phyloP scores from a whole-genome alignment of 179 eudicot species.

The Silene coronaria region DNA sequence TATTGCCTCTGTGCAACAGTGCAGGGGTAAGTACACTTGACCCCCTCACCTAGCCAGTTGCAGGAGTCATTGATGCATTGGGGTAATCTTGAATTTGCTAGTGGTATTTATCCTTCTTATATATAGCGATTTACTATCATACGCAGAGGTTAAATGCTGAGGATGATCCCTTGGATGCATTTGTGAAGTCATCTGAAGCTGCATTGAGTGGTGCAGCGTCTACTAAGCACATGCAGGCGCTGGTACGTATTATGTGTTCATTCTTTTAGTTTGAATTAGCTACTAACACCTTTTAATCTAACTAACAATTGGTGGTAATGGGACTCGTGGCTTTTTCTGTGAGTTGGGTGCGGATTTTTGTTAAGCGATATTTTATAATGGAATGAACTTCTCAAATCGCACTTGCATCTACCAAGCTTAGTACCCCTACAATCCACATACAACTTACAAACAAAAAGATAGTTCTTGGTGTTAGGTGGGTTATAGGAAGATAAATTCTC shows the following conservation, averaged over 20 bases:
- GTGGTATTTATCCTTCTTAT: conserved; percentile 3
- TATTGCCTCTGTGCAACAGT: not conserved
- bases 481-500: not conserved
- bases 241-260: conserved; percentile 32
- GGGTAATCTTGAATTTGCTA: not conserved
- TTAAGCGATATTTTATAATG: not conserved
- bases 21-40: not conserved
- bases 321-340: not conserved
- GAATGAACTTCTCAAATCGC: not conserved
- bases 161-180: conserved; percentile 69
- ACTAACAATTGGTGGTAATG: not conserved
- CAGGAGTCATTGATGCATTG: not conserved
- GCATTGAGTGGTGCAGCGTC: conserved; percentile 78
- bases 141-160: conserved; percentile 70
- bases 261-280: not conserved
- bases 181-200: conserved; percentile 74
- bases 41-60: not conserved
- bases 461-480: not conserved
- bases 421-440: not conserved
- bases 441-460: not conserved
- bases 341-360: not conserved
- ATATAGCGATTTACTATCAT: conserved; percentile 21
- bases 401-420: conserved; percentile 6
- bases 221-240: conserved; percentile 82
- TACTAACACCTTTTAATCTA: not conserved